Evolutionary conservation across 2,329 filamentous ascomycete genomes (phyloP).

Genomic region (Penicillium sp.): DNA sequence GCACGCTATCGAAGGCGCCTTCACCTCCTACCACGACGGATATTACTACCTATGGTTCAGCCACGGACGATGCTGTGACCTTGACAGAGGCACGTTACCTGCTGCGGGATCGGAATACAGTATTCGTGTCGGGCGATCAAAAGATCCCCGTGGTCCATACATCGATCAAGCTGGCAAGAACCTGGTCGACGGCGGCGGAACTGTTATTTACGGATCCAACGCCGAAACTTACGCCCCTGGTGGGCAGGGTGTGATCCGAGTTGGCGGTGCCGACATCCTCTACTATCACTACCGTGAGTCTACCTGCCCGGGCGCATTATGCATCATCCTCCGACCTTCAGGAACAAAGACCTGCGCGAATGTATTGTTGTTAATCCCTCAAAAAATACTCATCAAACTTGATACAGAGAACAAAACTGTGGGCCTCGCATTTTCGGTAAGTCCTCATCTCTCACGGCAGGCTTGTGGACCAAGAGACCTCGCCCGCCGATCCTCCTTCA

Average conservation of each 20-base stretch:
- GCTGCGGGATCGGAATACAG: conserved; percentile 62
- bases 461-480: conserved; percentile 14
- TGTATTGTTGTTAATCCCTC: neutral
- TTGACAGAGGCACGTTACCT: conserved; percentile 41
- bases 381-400: conserved; percentile 5
- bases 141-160: conserved; percentile 55
- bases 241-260: conserved; percentile 62
- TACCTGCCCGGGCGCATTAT: neutral
- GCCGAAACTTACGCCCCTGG: conserved; percentile 65
- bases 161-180: conserved; percentile 55
- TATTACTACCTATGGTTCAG: conserved; percentile 41
- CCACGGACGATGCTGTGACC: conserved; percentile 36
- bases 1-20: conserved; percentile 36
- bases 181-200: conserved; percentile 61
- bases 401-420: conserved; percentile 32
- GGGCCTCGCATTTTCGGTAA: conserved; percentile 33
- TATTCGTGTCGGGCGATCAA: conserved; percentile 64
- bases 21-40: conserved; percentile 30
- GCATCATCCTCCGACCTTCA: neutral
- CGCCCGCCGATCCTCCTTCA: conserved; percentile 23
- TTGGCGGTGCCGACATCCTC: conserved; percentile 38
- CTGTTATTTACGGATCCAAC: conserved; percentile 61
- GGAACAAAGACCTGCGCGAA: too few relatives aligned
- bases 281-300: conserved; percentile 40
- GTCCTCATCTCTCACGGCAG: conserved; percentile 9